phyloP scores from a whole-genome alignment of 805 yeast species.

The Candida bentonensis region DNA sequence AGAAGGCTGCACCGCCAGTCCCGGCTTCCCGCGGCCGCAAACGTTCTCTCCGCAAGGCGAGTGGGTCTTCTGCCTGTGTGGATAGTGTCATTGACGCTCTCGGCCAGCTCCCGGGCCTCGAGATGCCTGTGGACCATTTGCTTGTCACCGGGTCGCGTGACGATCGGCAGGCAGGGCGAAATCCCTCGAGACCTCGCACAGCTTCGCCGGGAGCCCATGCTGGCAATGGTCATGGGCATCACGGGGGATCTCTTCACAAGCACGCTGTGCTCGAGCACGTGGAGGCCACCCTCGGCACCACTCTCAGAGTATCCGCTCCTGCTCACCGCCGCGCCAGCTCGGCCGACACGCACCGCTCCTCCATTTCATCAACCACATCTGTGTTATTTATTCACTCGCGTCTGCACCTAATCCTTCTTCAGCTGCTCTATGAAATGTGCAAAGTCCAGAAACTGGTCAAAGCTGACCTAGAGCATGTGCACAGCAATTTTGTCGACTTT shows the following conservation, averaged over 20 bases:
- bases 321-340: not conserved
- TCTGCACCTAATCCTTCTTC: not conserved
- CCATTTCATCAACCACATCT: not conserved
- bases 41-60: not conserved
- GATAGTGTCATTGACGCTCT: not conserved
- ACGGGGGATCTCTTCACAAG: not conserved
- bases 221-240: too few relatives aligned
- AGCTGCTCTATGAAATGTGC: not conserved
- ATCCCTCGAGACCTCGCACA: not conserved
- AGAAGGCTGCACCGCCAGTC: not conserved
- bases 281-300: not conserved
- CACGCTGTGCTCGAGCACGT: not conserved
- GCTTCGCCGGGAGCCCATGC: too few relatives aligned
- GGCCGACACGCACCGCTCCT: not conserved
- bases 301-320: not conserved
- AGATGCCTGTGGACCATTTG: not conserved
- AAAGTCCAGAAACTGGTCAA: not conserved
- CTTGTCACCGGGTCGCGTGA: not conserved
- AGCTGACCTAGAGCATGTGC: not conserved
- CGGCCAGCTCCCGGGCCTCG: not conserved
- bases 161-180: not conserved
- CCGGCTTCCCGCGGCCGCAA: not conserved
- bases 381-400: not conserved
- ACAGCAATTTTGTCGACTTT: not conserved
- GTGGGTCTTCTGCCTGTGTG: not conserved